Base-by-base conservation (phyloP, 257 asterid species). In the Nicotiana obtusifolia region DNA sequence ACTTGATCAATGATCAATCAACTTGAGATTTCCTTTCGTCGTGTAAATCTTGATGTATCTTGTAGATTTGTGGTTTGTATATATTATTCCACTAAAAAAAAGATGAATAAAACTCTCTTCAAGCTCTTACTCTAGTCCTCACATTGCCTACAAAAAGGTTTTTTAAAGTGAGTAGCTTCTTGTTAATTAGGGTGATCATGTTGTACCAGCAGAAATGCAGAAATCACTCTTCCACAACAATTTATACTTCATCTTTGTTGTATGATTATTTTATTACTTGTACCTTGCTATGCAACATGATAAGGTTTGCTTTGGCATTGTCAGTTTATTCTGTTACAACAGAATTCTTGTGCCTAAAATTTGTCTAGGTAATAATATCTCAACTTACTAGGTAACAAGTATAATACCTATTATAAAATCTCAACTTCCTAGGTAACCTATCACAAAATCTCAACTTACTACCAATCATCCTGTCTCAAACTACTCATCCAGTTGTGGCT, bases 1-100 rank as follows among this genome's bases (percentile, higher is more conserved):
- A 86, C 67, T 67, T 90, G 88, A 82, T 89, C 67, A 85, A 75
- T 79, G 90, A 91, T 41, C 49, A 41, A 82, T 87, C 83, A 82
- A 80, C 83, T 73, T 86, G 59, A 78, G 7, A 57, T 78, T 33
- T 80, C 59, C 44, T 60, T 10, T 31, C 22, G 22, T 31, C 71
- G 5, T 22, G 82, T 60, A 61, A 41, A 22, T 78, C 20, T 14
- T 73, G 8, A 14, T 49, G 79, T 49, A 24, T 71, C 60, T 73
- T 47, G 79, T 15, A 73, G 60, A 0, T 73, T 47, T 73, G 1
- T 20, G 20, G 22, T 14, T 69, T 69, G 78, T 69, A 68, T 10
- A 69, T 41, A 20, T 69, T 69, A 31, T 69, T 60, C 41, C 79
- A 75, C 79, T 49, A 15, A 4, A 75, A 0, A 14, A 37, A 75